phyloP scores from a whole-genome alignment of 169 alveolate species.

The Plasmodium coatneyi region DNA sequence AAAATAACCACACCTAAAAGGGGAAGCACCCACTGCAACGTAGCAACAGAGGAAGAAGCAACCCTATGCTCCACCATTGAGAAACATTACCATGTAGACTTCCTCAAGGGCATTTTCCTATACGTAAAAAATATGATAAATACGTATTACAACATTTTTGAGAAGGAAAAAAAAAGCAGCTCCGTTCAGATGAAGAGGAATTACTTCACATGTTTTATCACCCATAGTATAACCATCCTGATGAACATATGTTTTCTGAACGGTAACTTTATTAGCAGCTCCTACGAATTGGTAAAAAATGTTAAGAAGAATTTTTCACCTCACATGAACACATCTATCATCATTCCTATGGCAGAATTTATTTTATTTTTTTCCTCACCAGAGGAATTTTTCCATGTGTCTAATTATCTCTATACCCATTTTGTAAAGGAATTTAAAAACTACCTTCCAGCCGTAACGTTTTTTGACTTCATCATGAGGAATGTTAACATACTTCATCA shows the following conservation, averaged over 20 bases:
- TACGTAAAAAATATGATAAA: constrained; percentile 26
- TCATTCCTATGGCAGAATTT: constrained; percentile 33
- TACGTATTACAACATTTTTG: constrained; percentile 3
- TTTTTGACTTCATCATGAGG: constrained; percentile 51
- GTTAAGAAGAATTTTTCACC: constrained; percentile 8
- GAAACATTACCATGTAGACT: constrained; percentile 21
- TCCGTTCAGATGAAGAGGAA: neutral
- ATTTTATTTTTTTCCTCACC: constrained; percentile 28
- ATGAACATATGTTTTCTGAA: constrained; percentile 19
- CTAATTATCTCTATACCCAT: constrained; percentile 21
- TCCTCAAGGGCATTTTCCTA: constrained; percentile 24
- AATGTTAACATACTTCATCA: constrained; percentile 7
- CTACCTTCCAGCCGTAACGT: constrained; percentile 31
- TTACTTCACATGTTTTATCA: constrained; percentile 39
- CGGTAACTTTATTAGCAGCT: neutral
- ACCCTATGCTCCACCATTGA: neutral
- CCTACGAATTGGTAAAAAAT: constrained; percentile 20
- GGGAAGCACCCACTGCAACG: neutral
- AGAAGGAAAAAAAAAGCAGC: neutral
- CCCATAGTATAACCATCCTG: constrained; percentile 21
- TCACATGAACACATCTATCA: constrained; percentile 18
- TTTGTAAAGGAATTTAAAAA: constrained; percentile 27
- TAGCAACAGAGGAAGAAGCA: neutral
- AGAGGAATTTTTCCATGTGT: constrained; percentile 29
- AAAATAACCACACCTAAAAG: constrained; percentile 1